Base-by-base conservation (phyloP, 2,329 filamentous ascomycete genomes). In the Cytospora leucostoma region DNA sequence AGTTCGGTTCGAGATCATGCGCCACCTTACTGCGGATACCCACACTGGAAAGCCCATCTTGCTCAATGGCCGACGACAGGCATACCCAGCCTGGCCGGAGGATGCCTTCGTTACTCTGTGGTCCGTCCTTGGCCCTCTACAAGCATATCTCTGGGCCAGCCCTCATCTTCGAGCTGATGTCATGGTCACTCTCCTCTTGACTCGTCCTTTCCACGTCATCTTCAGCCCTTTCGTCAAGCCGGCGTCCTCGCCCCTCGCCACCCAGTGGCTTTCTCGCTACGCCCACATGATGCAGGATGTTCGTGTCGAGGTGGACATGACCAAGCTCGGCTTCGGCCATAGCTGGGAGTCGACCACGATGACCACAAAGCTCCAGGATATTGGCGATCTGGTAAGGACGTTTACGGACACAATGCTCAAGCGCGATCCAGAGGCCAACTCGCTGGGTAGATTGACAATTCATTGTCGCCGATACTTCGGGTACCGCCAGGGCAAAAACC, bases 231-330 rank as follows among this genome's bases (percentile, higher is more conserved):
- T 74, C 52, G 72, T 76, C 4, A 71, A 70, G 1, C 66, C 67
- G 0, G 61, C 62, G 7, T 66, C 75, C 1, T 75, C 73, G 38
- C 76, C 76, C 0, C 70, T 78, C 0, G 75, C 74, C 1, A 75
- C 73, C 0, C 61, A 66, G 4, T 79, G 74, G 73, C 66, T 78
- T 33, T 71, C 72, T 35, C 67, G 59, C 8, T 79, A 79, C 55
- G 73, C 72, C 1, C 59, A 67, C 1, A 74, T 76, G 38, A 75
- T 79, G 67, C 72, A 68, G 17, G 70, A 71, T 33, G 66, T 81
- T 27, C 71, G 72, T 1, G 56, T 81, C 11, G 79, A 81, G 64
- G 35, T 81, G 1, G 79, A 80, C 64, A 70, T 79, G 68, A 74
- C 78, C 0, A 73, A 71, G 12, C 68, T 78, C 10, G 71, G 73